A percentile compares a stretch with the other conserved stretches of the same genome.
Evolutionary conservation across 2,329 filamentous ascomycete species (phyloP).

Genomic region (Aspergillus brunneoviolaceus): DNA sequence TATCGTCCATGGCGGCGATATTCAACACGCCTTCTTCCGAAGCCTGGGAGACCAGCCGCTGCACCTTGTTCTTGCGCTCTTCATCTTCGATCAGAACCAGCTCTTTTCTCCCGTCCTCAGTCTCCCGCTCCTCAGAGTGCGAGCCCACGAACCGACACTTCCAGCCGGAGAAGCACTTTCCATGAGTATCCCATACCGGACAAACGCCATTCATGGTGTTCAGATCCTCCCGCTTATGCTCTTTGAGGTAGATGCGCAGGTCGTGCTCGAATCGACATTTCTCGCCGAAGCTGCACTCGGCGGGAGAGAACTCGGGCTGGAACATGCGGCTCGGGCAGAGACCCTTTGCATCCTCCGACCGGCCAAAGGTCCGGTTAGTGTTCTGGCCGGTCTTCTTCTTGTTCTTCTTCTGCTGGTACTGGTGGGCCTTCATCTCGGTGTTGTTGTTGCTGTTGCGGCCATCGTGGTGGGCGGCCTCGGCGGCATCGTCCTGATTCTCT

Average conservation of each 20-base stretch:
- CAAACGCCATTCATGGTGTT: conserved; percentile 74
- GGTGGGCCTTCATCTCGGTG: conserved; percentile 33
- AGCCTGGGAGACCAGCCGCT: conserved; percentile 29
- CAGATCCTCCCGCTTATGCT: conserved; percentile 79
- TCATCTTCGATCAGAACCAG: conserved; percentile 66
- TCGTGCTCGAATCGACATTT: conserved; percentile 82
- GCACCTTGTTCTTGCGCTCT: conserved; percentile 46
- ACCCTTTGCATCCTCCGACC: conserved; percentile 71
- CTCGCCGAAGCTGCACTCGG: conserved; percentile 72
- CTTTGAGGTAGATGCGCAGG: conserved; percentile 76
- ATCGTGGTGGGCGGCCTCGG: conserved; percentile 55
- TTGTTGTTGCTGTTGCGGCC: conserved; percentile 38
- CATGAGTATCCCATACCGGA: conserved; percentile 74
- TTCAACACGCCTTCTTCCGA: conserved; percentile 70
- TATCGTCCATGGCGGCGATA: conserved; percentile 65
- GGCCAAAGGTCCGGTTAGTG: conserved; percentile 76
- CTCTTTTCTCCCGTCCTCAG: conserved; percentile 78
- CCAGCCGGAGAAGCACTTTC: conserved; percentile 82
- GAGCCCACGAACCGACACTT: conserved; percentile 88
- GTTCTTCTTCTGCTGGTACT: conserved; percentile 45
- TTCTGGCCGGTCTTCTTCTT: conserved; percentile 75
- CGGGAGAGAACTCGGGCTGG: conserved; percentile 76
- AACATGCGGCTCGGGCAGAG: conserved; percentile 74
- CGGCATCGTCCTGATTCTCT: conserved; percentile 56
- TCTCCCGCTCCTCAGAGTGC: conserved; percentile 78